Evolutionary conservation across 2,329 filamentous ascomycete genomes (phyloP).

Genomic region (Xylariaceae sp.): DNA sequence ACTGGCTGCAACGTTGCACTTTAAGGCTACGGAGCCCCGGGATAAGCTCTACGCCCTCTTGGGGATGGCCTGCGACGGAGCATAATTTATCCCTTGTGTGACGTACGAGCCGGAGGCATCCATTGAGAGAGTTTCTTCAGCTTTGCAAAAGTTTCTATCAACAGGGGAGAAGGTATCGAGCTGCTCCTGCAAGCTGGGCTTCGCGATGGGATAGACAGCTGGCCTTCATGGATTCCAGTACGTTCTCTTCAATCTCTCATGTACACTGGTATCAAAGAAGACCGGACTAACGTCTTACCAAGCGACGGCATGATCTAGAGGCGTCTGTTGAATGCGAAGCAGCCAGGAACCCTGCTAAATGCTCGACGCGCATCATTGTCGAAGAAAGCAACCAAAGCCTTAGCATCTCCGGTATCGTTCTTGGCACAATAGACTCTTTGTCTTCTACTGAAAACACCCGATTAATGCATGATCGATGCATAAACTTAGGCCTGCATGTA

Average conservation of each 20-base stretch:
- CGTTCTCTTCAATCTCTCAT: not conserved
- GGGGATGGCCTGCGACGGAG: slow-evolving; percentile 5
- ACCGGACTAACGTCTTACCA: not conserved
- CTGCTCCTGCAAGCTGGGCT: slow-evolving; percentile 8
- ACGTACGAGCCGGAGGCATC: slow-evolving; percentile 8
- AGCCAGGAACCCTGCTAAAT: not conserved
- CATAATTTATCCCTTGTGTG: slow-evolving; percentile 4
- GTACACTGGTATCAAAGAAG: no score
- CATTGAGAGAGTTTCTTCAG: slow-evolving; percentile 1
- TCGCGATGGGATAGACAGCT: slow-evolving; percentile 4
- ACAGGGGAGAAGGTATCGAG: slow-evolving; percentile 6
- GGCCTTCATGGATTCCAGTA: slow-evolving; percentile 13
- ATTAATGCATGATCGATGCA: not conserved
- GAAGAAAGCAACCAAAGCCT: slow-evolving; percentile 3
- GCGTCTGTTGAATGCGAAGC: slow-evolving; percentile 1
- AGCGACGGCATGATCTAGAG: slow-evolving; percentile 9
- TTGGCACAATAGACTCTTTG: slow-evolving; percentile 3
- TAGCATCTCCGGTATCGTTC: slow-evolving; percentile 1
- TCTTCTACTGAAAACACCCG: slow-evolving; percentile 1
- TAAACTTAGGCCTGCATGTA: not conserved
- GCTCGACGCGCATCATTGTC: slow-evolving; percentile 1
- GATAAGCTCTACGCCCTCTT: slow-evolving; percentile 15
- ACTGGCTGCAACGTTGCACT: slow-evolving; percentile 2
- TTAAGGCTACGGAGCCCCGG: slow-evolving; percentile 12
- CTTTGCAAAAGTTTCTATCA: slow-evolving; percentile 7